Evolutionary conservation across 495 filamentous ascomycete genomes (phyloP).

Genomic region (Barbatosphaeria neglecta): DNA sequence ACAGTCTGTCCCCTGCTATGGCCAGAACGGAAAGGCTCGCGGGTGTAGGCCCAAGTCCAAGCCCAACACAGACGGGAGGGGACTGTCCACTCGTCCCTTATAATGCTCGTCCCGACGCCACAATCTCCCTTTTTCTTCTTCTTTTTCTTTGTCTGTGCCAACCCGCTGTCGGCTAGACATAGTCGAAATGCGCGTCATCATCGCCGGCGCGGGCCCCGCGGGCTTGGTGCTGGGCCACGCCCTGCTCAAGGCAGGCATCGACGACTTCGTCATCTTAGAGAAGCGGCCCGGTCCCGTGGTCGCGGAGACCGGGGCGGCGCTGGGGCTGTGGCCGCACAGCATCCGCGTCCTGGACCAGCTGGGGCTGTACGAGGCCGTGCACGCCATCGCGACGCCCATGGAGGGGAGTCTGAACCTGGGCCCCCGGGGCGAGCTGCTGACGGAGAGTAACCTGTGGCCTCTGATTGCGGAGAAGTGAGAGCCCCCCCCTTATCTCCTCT

Average conservation of each 20-base stretch:
- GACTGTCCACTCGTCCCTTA: too few relatives aligned
- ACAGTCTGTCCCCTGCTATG: too few relatives aligned
- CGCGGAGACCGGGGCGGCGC: conserved; percentile 22
- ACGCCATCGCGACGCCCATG: neutral
- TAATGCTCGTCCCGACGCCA: too few relatives aligned
- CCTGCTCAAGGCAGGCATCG: conserved; percentile 26
- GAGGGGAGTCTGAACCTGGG: neutral
- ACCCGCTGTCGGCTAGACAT: too few relatives aligned
- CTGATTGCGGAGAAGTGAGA: neutral
- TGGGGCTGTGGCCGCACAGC: conserved; percentile 11
- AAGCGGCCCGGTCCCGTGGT: conserved; percentile 13
- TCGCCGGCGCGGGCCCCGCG: conserved; percentile 34
- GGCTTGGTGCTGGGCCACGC: conserved; percentile 31
- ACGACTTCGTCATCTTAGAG: conserved; percentile 36
- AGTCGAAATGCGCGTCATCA: conserved; percentile 36
- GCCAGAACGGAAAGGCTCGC: too few relatives aligned
- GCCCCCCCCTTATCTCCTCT: too few relatives aligned
- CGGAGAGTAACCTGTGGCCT: neutral
- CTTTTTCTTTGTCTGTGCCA: too few relatives aligned
- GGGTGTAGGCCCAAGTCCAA: too few relatives aligned
- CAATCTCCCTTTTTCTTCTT: too few relatives aligned
- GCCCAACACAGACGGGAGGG: too few relatives aligned
- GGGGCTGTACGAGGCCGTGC: conserved; percentile 18
- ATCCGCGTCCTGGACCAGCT: conserved; percentile 33
- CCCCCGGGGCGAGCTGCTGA: neutral